These are phyloP conservation scores for Paecilomyces formosus DNA, from an alignment of 2,329 filamentous ascomycete species.

Conservation along the genomic window DNA sequence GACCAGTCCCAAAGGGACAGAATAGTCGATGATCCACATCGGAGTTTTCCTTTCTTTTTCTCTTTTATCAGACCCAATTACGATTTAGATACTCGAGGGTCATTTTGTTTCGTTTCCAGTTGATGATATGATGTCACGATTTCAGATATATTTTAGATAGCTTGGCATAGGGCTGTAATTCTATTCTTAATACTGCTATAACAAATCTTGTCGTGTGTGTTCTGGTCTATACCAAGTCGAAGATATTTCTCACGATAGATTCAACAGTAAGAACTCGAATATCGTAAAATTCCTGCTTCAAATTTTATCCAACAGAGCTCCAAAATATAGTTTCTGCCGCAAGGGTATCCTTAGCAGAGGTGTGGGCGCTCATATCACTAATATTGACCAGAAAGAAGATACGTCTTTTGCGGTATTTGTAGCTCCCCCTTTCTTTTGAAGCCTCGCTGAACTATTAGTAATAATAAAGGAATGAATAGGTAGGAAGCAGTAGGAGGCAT, in stretches of 20 bases:
- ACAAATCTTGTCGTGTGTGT: too few relatives aligned
- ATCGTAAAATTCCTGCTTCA: too few relatives aligned
- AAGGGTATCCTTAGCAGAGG: too few relatives aligned
- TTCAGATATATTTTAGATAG: too few relatives aligned
- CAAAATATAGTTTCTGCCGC: too few relatives aligned
- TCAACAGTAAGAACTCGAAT: too few relatives aligned
- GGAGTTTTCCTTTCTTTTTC: background rate
- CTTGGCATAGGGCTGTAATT: background rate
- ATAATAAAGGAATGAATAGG: background rate
- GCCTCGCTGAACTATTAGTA: background rate
- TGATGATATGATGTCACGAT: background rate
- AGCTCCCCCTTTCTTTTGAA: background rate
- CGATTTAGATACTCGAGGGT: background rate
- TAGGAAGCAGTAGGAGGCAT: background rate
- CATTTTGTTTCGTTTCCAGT: too few relatives aligned
- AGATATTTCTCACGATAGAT: too few relatives aligned
- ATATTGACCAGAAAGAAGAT: background rate
- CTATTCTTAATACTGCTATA: background rate
- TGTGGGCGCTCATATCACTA: too few relatives aligned
- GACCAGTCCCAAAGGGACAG: constrained; percentile 49
- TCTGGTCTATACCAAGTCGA: too few relatives aligned
- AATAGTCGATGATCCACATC: constrained; percentile 15
- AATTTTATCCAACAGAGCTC: too few relatives aligned
- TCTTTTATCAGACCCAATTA: background rate
- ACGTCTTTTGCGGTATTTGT: background rate